Conservation (phyloP, 208 protist species). For the Acanthamoeba culbertsoni region DNA sequence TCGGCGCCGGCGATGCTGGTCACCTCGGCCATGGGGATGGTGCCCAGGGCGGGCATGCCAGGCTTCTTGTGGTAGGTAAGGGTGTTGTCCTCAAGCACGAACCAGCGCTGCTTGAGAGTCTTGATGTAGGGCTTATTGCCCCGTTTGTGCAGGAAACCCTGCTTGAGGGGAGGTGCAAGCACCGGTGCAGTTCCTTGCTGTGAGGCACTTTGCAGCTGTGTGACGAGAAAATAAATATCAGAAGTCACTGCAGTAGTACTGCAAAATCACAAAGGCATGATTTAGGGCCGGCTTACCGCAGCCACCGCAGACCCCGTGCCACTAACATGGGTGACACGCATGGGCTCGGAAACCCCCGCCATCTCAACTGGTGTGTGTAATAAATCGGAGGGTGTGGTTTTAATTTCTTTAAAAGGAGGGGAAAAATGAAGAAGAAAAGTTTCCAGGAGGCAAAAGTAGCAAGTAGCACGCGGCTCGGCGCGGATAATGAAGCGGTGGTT, state of each 20-base stretch:
- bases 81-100: constrained; percentile 23
- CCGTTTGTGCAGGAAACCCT: neutral
- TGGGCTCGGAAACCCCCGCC: neutral
- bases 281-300: neutral
- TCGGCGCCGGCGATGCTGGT: neutral
- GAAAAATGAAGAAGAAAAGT: neutral
- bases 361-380: too few species aligned
- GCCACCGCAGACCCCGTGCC: neutral
- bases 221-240: too few species aligned
- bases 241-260: neutral
- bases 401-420: neutral
- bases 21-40: constrained; percentile 14
- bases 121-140: constrained; percentile 40
- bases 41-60: neutral
- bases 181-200: too few species aligned
- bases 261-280: too few species aligned
- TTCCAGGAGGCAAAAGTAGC: too few species aligned
- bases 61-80: constrained; percentile 34
- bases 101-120: neutral
- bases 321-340: neutral
- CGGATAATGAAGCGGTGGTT: too few species aligned
- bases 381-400: neutral
- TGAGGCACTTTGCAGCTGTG: neutral
- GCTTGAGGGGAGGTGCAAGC: neutral
- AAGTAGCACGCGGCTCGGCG: too few species aligned